Evolutionary conservation across 768 basidiomycete genomes (phyloP).

Genomic region (Agrocybe praecox): DNA sequence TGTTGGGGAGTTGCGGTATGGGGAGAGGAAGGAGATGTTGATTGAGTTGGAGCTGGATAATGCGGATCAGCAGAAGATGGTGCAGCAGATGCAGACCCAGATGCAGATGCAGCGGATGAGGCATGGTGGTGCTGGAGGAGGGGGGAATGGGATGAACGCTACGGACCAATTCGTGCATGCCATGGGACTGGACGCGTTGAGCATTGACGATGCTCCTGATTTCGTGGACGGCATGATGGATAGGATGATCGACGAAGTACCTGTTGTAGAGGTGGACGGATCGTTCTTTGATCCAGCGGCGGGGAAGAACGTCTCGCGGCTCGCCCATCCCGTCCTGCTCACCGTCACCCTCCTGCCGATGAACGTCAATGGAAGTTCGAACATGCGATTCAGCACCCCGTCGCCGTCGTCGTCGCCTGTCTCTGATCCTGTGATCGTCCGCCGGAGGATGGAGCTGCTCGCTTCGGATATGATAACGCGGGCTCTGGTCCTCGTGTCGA

Average conservation of each 20-base stretch:
- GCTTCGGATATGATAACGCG: conserved; percentile 98
- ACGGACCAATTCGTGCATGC: conserved; percentile 89
- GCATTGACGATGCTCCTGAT: conserved; percentile 72
- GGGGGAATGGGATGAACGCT: conserved; percentile 60
- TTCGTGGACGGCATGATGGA: conserved; percentile 94
- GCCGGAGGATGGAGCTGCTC: conserved; percentile 94
- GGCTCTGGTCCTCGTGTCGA: conserved; percentile 86
- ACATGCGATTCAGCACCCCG: conserved; percentile 36
- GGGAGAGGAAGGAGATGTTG: conserved; percentile 97
- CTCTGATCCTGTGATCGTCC: conserved; percentile 88
- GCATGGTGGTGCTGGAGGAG: background rate
- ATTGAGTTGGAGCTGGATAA: conserved; percentile 95
- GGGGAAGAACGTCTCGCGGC: conserved; percentile 79
- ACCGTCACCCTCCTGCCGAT: conserved; percentile 88
- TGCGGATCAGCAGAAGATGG: conserved; percentile 47
- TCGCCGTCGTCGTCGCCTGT: too few relatives aligned
- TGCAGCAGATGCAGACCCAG: conserved; percentile 22
- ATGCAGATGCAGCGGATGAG: background rate
- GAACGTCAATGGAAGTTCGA: conserved; percentile 23
- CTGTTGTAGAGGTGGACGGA: conserved; percentile 94
- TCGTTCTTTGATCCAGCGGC: conserved; percentile 93
- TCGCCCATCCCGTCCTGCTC: conserved; percentile 92
- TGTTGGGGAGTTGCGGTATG: conserved; percentile 90
- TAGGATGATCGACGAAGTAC: conserved; percentile 96
- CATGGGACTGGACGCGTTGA: conserved; percentile 76